These are phyloP conservation scores for Danielozyma ontarioensis DNA, from an alignment of 805 yeast species.

Conservation along the genomic window DNA sequence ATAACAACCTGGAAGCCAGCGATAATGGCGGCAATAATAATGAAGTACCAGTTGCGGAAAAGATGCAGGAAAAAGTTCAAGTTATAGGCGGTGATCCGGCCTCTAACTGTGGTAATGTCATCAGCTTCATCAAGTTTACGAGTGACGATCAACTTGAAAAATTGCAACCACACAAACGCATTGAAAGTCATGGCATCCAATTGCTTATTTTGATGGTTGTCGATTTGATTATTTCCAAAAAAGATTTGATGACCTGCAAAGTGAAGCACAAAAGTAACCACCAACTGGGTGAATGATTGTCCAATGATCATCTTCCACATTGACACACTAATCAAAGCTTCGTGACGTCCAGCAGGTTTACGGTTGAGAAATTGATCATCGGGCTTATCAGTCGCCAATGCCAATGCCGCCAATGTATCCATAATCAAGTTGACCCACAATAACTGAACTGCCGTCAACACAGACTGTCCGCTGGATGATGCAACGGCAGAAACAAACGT, in stretches of 20 bases:
- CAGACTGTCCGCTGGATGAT: slow-evolving; percentile 72
- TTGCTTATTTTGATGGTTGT: slow-evolving; percentile 48
- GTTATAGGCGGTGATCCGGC: slow-evolving; percentile 56
- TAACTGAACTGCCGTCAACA: slow-evolving; percentile 93
- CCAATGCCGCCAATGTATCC: slow-evolving; percentile 98
- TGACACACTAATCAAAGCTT: slow-evolving; percentile 77
- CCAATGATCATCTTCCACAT: slow-evolving; percentile 99
- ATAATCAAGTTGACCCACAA: slow-evolving; percentile 96
- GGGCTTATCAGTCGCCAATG: slow-evolving; percentile 96
- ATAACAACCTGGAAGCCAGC: slow-evolving; percentile 82
- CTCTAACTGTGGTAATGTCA: slow-evolving; percentile 51
- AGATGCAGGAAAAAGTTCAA: slow-evolving; percentile 81
- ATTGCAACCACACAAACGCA: slow-evolving; percentile 96
- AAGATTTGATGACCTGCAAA: slow-evolving; percentile 70
- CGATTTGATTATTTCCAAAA: slow-evolving; percentile 27
- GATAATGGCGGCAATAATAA: slow-evolving; percentile 65
- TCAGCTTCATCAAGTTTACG: slow-evolving; percentile 88
- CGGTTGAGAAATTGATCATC: slow-evolving; percentile 73
- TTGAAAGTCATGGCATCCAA: slow-evolving; percentile 86
- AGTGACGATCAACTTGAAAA: slow-evolving; percentile 86
- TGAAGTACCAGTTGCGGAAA: slow-evolving; percentile 76
- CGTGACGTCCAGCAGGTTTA: slow-evolving; percentile 77
- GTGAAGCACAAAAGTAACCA: slow-evolving; percentile 74
- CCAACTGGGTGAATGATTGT: slow-evolving; percentile 74
- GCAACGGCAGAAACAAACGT: slow-evolving; percentile 94